Evolutionary conservation across 108 stramenopile species (phyloP).

Genomic region (Discostella stelligeroides): DNA sequence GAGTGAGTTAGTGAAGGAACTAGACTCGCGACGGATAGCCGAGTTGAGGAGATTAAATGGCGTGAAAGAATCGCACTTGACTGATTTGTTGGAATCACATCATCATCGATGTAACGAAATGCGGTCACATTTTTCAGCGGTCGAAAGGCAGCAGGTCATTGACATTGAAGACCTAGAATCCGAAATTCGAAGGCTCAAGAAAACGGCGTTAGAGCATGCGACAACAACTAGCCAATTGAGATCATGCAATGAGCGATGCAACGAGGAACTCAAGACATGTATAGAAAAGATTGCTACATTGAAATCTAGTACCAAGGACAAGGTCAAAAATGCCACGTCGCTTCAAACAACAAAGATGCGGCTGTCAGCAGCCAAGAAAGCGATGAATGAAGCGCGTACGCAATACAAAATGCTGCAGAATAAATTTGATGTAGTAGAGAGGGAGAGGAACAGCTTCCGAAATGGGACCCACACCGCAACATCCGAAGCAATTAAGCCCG

Average conservation of each 20-base stretch:
- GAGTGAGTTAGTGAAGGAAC: constrained; percentile 17
- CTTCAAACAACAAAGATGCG: constrained; percentile 33
- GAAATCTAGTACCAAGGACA: constrained; percentile 39
- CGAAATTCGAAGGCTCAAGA: constrained; percentile 43
- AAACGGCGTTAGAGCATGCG: constrained; percentile 29
- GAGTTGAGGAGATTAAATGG: constrained; percentile 25
- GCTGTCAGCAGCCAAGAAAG: constrained; percentile 24
- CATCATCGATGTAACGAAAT: constrained; percentile 25
- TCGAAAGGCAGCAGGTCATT: constrained; percentile 39
- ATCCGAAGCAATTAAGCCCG: constrained; percentile 10
- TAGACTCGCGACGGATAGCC: constrained; percentile 21
- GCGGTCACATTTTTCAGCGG: constrained; percentile 29
- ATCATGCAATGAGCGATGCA: constrained; percentile 21
- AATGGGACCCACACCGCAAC: constrained; percentile 18
- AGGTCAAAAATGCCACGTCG: constrained; percentile 38
- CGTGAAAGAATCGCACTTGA: constrained; percentile 36
- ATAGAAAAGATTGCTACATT: constrained; percentile 30
- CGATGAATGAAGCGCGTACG: constrained; percentile 14
- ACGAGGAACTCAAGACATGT: constrained; percentile 26
- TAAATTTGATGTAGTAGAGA: constrained; percentile 11
- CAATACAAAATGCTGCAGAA: constrained; percentile 12
- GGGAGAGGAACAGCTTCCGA: constrained; percentile 17
- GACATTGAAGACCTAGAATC: constrained; percentile 45
- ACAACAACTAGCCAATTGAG: constrained; percentile 20
- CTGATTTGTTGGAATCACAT: constrained; percentile 35